These are phyloP conservation scores for Globisporangium abappressorium DNA, from an alignment of 352 stramenopile species.

Conservation along the genomic window DNA sequence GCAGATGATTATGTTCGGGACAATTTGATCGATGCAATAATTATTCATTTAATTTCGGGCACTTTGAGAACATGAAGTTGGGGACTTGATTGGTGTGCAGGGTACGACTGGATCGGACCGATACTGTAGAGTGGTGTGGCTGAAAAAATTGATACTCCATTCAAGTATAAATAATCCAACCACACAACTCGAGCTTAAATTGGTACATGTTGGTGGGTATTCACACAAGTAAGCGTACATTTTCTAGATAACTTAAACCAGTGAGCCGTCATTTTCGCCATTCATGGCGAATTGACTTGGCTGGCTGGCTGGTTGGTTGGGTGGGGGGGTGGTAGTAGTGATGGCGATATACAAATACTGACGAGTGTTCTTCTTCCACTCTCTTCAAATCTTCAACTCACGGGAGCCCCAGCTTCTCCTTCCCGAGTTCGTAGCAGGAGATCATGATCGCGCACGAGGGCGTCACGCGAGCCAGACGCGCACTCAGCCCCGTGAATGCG, in stretches of 20 bases:
- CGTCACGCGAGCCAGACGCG: slow-evolving; percentile 62
- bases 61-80: not conserved
- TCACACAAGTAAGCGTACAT: not conserved
- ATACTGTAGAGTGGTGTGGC: not conserved
- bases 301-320: not conserved
- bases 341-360: not conserved
- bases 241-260: slow-evolving; percentile 1
- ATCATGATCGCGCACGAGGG: slow-evolving; percentile 89
- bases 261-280: not conserved
- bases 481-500: slow-evolving; percentile 62
- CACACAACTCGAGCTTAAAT: not conserved
- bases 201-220: not conserved
- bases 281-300: not conserved
- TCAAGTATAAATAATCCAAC: not conserved
- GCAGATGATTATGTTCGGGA: not conserved
- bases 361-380: not conserved
- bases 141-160: not conserved
- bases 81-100: not conserved
- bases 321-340: not conserved
- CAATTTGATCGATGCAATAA: not conserved
- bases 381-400: slow-evolving; percentile 18
- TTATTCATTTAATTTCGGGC: not conserved
- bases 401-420: slow-evolving; percentile 58
- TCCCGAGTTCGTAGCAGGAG: slow-evolving; percentile 77
- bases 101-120: not conserved